These are phyloP conservation scores for Suillus ampliporus DNA, from an alignment of 768 basidiomycete species.

Conservation along the genomic window DNA sequence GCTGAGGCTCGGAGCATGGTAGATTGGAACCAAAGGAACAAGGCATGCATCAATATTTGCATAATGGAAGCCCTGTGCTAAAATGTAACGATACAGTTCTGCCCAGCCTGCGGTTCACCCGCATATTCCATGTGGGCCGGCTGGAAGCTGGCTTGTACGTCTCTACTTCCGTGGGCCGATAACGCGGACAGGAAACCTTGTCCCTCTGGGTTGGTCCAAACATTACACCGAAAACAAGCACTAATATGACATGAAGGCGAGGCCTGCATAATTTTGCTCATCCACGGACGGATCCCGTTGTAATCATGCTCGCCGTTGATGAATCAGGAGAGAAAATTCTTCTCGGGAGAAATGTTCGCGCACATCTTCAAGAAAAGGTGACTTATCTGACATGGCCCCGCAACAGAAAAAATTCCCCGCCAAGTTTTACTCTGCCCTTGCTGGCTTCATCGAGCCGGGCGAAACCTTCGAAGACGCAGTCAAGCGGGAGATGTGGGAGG, in stretches of 20 bases:
- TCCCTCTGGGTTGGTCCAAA: slow-evolving; percentile 64
- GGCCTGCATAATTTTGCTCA: slow-evolving; percentile 89
- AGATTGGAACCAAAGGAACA: slow-evolving; percentile 94
- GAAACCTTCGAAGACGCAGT: slow-evolving; percentile 96
- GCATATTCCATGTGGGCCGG: slow-evolving; percentile 92
- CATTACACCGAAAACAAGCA: slow-evolving; percentile 4
- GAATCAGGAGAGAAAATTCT: slow-evolving; percentile 82
- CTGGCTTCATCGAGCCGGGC: slow-evolving; percentile 94
- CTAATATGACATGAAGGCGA: slow-evolving; percentile 50
- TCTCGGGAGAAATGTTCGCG: slow-evolving; percentile 81
- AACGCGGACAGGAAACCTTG: slow-evolving; percentile 69
- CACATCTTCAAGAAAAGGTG: neutral
- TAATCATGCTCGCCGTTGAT: slow-evolving; percentile 89
- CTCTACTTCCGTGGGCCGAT: slow-evolving; percentile 76
- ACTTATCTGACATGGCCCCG: neutral
- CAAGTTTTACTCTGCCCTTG: slow-evolving; percentile 86
- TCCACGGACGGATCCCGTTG: slow-evolving; percentile 85
- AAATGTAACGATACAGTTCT: slow-evolving; percentile 62
- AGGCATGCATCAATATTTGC: slow-evolving; percentile 47
- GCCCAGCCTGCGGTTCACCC: slow-evolving; percentile 83
- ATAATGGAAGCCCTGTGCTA: slow-evolving; percentile 2
- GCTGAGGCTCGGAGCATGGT: slow-evolving; percentile 80
- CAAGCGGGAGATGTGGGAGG: slow-evolving; percentile 92
- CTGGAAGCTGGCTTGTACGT: slow-evolving; percentile 89
- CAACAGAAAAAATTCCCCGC: slow-evolving; percentile 66